Conservation (phyloP, 305 asterid species). For the Fraxinus paxiana region DNA sequence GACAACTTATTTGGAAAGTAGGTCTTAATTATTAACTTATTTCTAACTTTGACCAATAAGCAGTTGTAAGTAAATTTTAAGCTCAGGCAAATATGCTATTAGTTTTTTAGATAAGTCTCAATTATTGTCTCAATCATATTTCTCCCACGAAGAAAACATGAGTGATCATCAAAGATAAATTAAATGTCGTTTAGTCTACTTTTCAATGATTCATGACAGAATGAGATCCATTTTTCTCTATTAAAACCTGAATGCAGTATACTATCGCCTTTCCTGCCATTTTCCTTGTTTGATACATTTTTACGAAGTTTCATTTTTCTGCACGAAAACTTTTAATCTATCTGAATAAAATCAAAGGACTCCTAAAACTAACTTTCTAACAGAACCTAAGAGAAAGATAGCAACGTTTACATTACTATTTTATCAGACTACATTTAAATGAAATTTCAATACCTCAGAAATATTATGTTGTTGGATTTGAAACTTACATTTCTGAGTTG, state of each 20-base stretch:
- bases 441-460: background rate
- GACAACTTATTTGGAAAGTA: background rate
- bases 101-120: background rate
- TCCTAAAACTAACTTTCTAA: background rate
- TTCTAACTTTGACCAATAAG: background rate
- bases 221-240: background rate
- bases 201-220: background rate
- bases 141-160: background rate
- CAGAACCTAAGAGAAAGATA: background rate
- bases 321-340: background rate
- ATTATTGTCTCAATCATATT: background rate
- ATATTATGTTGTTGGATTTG: background rate
- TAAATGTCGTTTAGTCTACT: background rate
- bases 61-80: background rate
- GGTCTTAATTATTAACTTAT: background rate
- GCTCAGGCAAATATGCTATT: background rate
- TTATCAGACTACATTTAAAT: background rate
- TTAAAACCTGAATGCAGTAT: background rate
- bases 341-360: background rate
- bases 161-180: background rate
- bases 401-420: background rate
- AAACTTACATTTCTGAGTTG: conserved; percentile 57
- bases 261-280: background rate
- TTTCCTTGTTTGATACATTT: background rate
- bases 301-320: background rate